These are phyloP conservation scores for Mikania micrantha DNA, from an alignment of 129 eudicot species.

Conservation along the genomic window DNA sequence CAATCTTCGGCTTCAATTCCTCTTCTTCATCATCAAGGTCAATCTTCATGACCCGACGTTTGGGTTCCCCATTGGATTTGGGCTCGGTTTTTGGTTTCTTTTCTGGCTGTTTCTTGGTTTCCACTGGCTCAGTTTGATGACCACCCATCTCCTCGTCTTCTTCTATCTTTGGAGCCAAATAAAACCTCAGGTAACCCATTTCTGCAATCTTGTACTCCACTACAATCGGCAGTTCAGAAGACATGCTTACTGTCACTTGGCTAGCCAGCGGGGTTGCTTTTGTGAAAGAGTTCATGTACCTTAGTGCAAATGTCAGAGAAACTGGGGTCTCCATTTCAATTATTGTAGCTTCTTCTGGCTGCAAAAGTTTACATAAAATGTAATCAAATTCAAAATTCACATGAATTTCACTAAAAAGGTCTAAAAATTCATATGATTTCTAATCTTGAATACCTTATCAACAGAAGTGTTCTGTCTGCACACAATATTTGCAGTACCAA, in stretches of 20 bases:
- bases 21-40: constrained; percentile 48
- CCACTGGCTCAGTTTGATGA: constrained; percentile 32
- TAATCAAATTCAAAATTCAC: neutral
- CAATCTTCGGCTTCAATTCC: constrained; percentile 25
- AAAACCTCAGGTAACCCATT: constrained; percentile 68
- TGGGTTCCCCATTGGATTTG: constrained; percentile 15
- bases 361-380: constrained; percentile 9
- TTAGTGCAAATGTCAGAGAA: constrained; percentile 52
- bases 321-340: constrained; percentile 56
- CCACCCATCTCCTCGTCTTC: constrained; percentile 56
- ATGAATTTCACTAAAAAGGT: neutral
- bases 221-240: constrained; percentile 60
- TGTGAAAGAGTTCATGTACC: constrained; percentile 59
- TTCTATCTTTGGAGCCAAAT: constrained; percentile 75
- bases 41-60: constrained; percentile 25
- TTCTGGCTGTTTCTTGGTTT: constrained; percentile 29
- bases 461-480: constrained; percentile 50
- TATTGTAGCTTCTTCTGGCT: constrained; percentile 69
- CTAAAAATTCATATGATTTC: neutral
- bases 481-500: constrained; percentile 59
- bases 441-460: constrained; percentile 36
- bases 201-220: constrained; percentile 81
- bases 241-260: constrained; percentile 61
- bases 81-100: constrained; percentile 25
- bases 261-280: constrained; percentile 59